These are phyloP conservation scores for Mycena galopus DNA, from an alignment of 768 basidiomycete species.

Conservation along the genomic window DNA sequence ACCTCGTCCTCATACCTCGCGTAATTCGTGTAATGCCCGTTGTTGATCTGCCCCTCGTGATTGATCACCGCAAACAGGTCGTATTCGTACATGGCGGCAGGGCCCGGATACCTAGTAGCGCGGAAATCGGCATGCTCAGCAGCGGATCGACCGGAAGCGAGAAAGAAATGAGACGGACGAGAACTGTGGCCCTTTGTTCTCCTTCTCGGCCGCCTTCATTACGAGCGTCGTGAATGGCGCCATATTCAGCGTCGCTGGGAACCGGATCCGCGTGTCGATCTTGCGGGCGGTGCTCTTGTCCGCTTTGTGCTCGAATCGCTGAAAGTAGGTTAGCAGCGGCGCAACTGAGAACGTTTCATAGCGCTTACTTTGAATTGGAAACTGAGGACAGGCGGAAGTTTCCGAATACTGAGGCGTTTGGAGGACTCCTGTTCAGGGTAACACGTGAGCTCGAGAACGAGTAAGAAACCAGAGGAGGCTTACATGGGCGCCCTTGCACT, in stretches of 20 bases:
- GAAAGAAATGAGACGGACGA: constrained; percentile 42
- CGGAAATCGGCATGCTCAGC: neutral
- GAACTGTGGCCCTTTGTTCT: constrained; percentile 42
- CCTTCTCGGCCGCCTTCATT: constrained; percentile 66
- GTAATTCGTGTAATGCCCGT: constrained; percentile 94
- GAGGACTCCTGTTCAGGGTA: constrained; percentile 70
- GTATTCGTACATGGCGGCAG: constrained; percentile 85
- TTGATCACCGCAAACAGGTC: constrained; percentile 95
- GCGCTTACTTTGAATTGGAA: constrained; percentile 92
- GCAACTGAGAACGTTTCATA: neutral
- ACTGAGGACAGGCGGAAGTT: constrained; percentile 89
- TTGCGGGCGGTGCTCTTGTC: constrained; percentile 83
- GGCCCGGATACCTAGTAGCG: constrained; percentile 60
- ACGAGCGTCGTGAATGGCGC: constrained; percentile 82
- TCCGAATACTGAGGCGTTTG: constrained; percentile 87
- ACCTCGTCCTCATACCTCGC: constrained; percentile 90
- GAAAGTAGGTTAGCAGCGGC: constrained; percentile 14
- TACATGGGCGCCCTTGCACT: neutral
- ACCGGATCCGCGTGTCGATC: constrained; percentile 85
- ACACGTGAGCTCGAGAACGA: neutral
- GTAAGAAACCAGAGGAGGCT: neutral
- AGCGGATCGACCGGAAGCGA: neutral
- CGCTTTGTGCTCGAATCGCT: constrained; percentile 94
- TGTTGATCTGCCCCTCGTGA: constrained; percentile 94
- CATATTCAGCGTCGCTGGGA: constrained; percentile 91